These are phyloP conservation scores for Ceratocystis eucalypticola DNA, from an alignment of 2,329 filamentous ascomycete genomes.

Conservation along the genomic window DNA sequence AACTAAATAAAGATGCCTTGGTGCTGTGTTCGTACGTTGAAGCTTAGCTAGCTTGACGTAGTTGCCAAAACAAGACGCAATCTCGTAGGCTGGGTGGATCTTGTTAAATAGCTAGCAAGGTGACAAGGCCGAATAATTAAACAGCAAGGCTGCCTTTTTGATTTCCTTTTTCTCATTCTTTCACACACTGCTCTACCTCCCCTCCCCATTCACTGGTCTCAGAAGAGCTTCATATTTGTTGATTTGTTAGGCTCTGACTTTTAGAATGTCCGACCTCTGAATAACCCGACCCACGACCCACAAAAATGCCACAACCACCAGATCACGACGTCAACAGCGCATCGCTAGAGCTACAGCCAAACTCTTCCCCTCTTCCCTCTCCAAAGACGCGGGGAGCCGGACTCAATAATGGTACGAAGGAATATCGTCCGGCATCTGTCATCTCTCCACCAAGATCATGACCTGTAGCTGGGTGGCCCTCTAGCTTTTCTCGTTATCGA, in stretches of 20 bases:
- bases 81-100: not conserved
- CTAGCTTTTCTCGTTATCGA: too few species aligned
- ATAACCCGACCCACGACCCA: not conserved
- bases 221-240: too few species aligned
- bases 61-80: not conserved
- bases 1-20: too few species aligned
- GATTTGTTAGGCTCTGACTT: not conserved
- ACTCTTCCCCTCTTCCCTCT: not conserved
- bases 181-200: not conserved
- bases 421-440: too few species aligned
- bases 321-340: not conserved
- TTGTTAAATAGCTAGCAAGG: not conserved
- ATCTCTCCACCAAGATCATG: too few species aligned
- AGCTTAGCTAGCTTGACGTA: not conserved
- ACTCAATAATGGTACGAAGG: not conserved
- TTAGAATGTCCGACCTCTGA: not conserved
- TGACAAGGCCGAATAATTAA: not conserved
- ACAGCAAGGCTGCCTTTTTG: not conserved
- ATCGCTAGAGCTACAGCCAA: not conserved
- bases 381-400: not conserved
- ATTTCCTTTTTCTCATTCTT: not conserved
- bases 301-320: conserved; percentile 1
- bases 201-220: not conserved
- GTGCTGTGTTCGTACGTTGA: too few species aligned
- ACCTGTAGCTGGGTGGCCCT: too few species aligned